These are phyloP conservation scores for Termitomyces sp. DNA, from an alignment of 768 basidiomycete genomes.

Conservation along the genomic window DNA sequence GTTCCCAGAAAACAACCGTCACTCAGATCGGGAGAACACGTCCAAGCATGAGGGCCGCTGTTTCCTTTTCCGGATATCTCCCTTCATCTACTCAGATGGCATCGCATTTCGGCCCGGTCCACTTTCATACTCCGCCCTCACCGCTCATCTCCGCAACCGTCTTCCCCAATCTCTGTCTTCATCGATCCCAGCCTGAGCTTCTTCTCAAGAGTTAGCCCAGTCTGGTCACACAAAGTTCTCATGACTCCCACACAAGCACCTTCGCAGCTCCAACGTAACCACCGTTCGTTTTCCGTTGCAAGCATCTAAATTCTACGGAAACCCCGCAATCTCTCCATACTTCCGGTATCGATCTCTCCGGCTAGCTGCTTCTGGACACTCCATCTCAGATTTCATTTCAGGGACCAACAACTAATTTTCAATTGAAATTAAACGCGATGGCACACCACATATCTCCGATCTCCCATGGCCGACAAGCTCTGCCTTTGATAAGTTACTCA, in stretches of 20 bases:
- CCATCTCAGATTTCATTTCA: slow-evolving; percentile 15
- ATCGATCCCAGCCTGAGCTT: slow-evolving; percentile 9
- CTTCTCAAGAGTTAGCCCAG: slow-evolving; percentile 5
- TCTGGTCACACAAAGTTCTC: slow-evolving; percentile 9
- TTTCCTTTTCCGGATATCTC: slow-evolving; percentile 16
- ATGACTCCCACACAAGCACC: not conserved
- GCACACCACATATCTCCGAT: slow-evolving; percentile 7
- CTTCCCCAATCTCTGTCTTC: slow-evolving; percentile 9
- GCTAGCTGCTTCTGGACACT: not conserved
- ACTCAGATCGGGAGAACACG: slow-evolving; percentile 17
- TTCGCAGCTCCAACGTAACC: not conserved
- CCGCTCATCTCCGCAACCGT: slow-evolving; percentile 16
- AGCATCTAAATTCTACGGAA: not conserved
- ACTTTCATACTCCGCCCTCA: slow-evolving; percentile 3
- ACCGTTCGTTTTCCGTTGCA: not conserved
- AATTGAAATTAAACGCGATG: slow-evolving; percentile 9
- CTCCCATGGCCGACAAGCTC: not conserved
- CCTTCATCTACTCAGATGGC: slow-evolving; percentile 16
- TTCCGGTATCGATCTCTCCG: slow-evolving; percentile 10
- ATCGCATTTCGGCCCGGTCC: slow-evolving; percentile 18
- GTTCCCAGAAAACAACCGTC: not conserved
- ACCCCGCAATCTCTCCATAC: not conserved
- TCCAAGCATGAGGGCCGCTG: slow-evolving; percentile 10
- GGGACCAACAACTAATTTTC: slow-evolving; percentile 12
- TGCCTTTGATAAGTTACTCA: slow-evolving; percentile 5